These are phyloP conservation scores for Lentinula novae-zelandiae DNA, from an alignment of 1,284 basidiomycete genomes.

Conservation along the genomic window DNA sequence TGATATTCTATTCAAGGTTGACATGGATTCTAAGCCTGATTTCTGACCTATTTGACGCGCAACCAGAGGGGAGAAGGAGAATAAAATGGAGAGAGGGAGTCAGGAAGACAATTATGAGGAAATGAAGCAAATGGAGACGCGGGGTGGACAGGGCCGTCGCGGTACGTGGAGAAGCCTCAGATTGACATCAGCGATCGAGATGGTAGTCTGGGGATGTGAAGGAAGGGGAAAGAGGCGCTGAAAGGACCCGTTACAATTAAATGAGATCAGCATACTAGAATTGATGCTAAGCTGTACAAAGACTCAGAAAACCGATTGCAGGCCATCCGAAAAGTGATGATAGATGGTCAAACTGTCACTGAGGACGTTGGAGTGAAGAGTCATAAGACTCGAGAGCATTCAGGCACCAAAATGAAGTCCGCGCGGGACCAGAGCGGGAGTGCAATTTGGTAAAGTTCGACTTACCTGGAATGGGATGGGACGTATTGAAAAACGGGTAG, in stretches of 20 bases:
- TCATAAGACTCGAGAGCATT: neutral
- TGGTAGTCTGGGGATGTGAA: neutral
- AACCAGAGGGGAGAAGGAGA: neutral
- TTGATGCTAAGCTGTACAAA: neutral
- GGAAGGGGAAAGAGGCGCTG: neutral
- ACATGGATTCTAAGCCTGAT: constrained; percentile 1
- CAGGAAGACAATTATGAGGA: neutral
- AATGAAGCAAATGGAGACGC: neutral
- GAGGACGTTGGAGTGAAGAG: neutral
- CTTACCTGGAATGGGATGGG: neutral
- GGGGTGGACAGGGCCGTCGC: neutral
- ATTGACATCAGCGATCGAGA: neutral
- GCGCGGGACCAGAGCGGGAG: neutral
- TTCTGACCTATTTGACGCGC: neutral
- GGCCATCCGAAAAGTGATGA: neutral
- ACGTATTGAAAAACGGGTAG: neutral
- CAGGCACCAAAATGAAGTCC: neutral
- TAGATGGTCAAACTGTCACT: neutral
- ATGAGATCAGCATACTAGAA: neutral
- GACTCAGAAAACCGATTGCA: neutral
- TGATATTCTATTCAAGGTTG: constrained; percentile 2
- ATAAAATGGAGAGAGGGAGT: neutral
- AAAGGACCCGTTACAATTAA: neutral
- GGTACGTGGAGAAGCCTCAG: neutral
- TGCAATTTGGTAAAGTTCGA: neutral